These are phyloP conservation scores for Tripterygium wilfordii DNA, from an alignment of 177 flowering plant genomes.

Conservation along the genomic window DNA sequence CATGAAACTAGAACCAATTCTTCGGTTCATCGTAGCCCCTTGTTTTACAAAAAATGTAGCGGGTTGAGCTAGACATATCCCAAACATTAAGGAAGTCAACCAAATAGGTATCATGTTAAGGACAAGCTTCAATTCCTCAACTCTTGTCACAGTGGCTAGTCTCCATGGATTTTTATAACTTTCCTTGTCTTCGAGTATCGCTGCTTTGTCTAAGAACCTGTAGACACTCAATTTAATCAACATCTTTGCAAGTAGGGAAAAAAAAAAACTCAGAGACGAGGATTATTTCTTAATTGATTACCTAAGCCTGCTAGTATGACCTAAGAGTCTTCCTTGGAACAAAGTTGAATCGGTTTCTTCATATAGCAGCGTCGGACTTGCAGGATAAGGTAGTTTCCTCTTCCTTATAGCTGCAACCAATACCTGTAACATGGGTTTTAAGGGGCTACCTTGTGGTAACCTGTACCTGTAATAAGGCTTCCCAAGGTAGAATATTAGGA, in stretches of 20 bases:
- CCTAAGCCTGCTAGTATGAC: constrained; percentile 55
- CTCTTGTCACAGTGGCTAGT: constrained; percentile 53
- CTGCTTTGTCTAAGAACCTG: constrained; percentile 73
- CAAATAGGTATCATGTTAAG: constrained; percentile 72
- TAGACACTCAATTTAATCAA: too few species aligned
- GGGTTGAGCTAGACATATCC: constrained; percentile 29
- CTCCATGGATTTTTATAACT: constrained; percentile 37
- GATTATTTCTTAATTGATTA: too few species aligned
- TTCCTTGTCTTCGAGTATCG: constrained; percentile 33
- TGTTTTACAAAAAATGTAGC: constrained; percentile 42
- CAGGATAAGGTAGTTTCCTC: constrained; percentile 44
- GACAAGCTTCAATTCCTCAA: too few species aligned
- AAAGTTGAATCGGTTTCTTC: constrained; percentile 30
- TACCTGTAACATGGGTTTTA: constrained; percentile 36
- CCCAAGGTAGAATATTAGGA: constrained; percentile 14
- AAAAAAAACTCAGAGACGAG: too few species aligned
- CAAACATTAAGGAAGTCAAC: constrained; percentile 49
- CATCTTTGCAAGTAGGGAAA: too few species aligned
- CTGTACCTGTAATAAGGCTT: constrained; percentile 17
- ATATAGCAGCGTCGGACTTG: constrained; percentile 29
- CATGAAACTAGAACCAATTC: constrained; percentile 4
- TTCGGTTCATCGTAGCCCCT: constrained; percentile 15
- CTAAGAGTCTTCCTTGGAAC: constrained; percentile 28
- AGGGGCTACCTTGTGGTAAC: constrained; percentile 26
- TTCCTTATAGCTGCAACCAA: constrained; percentile 36